phyloP scores from a whole-genome alignment of 805 yeast species.

The Hyphopichia homilentoma region DNA sequence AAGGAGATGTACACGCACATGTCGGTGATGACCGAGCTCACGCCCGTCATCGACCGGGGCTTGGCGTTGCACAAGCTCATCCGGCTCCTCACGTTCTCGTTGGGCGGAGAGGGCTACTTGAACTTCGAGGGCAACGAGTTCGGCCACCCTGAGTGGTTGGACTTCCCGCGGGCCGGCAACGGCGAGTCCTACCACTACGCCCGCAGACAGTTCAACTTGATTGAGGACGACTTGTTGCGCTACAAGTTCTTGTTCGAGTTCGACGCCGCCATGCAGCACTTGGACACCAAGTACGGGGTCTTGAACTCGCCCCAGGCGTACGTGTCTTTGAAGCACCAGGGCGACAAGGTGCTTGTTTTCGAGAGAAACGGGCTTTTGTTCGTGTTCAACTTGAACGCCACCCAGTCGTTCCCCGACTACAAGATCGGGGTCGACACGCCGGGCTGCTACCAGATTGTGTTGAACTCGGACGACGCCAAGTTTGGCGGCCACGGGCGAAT shows the following conservation, averaged over 20 bases:
- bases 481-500: constrained; percentile 84
- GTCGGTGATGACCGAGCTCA: constrained; percentile 70
- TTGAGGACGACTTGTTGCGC: constrained; percentile 74
- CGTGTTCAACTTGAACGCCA: constrained; percentile 87
- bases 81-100: constrained; percentile 75
- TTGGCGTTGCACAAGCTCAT: constrained; percentile 88
- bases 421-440: constrained; percentile 82
- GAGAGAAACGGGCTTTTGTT: constrained; percentile 85
- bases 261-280: constrained; percentile 78
- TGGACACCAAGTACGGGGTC: constrained; percentile 72
- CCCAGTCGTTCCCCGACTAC: constrained; percentile 78
- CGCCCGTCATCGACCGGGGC: constrained; percentile 85
- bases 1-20: constrained; percentile 96
- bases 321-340: constrained; percentile 82
- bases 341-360: constrained; percentile 83
- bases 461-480: constrained; percentile 66
- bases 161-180: constrained; percentile 91
- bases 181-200: constrained; percentile 89
- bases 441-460: constrained; percentile 70
- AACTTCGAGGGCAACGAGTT: constrained; percentile 98
- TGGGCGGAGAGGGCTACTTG: constrained; percentile 97
- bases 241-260: constrained; percentile 77
- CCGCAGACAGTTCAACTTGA: constrained; percentile 87
- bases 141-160: constrained; percentile 99
- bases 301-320: constrained; percentile 69